phyloP scores from a whole-genome alignment of 306 rosid genomes.

The Begonia peltatifolia region DNA sequence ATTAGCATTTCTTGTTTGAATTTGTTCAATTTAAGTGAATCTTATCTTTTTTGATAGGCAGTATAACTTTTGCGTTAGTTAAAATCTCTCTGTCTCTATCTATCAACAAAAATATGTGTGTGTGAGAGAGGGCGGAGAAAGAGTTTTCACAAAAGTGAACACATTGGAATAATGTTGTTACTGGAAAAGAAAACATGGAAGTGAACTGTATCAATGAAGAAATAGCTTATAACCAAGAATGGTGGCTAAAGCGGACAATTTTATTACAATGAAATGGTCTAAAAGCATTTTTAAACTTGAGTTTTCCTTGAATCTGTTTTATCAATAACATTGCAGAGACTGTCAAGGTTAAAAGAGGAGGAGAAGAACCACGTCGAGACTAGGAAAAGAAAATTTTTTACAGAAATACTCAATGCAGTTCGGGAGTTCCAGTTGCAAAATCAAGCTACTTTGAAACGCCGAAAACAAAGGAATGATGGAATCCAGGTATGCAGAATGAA shows the following conservation, averaged over 20 bases:
- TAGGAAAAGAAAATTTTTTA: conserved; percentile 79
- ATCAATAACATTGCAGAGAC: conserved; percentile 44
- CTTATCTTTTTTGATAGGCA: not conserved
- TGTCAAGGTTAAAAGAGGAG: conserved; percentile 81
- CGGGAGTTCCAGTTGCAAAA: conserved; percentile 94
- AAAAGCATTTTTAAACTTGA: not conserved
- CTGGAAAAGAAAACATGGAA: too few relatives aligned
- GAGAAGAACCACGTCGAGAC: conserved; percentile 75
- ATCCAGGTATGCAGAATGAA: conserved; percentile 37
- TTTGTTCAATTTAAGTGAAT: not conserved
- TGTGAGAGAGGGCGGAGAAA: not conserved
- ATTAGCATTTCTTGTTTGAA: not conserved
- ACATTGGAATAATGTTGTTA: too few relatives aligned
- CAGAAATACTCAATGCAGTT: conserved; percentile 78
- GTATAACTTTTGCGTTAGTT: not conserved
- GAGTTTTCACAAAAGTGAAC: too few relatives aligned
- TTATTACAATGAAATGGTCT: not conserved
- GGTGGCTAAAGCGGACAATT: not conserved
- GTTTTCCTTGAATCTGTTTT: not conserved
- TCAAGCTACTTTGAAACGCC: conserved; percentile 84
- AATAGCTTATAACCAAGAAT: not conserved
- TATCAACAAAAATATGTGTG: not conserved
- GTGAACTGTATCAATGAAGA: not conserved
- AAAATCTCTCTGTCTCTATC: not conserved
- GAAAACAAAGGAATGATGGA: conserved; percentile 86